Conservation (phyloP, 495 filamentous ascomycete genomes). For the Pyrenula aspistea region DNA sequence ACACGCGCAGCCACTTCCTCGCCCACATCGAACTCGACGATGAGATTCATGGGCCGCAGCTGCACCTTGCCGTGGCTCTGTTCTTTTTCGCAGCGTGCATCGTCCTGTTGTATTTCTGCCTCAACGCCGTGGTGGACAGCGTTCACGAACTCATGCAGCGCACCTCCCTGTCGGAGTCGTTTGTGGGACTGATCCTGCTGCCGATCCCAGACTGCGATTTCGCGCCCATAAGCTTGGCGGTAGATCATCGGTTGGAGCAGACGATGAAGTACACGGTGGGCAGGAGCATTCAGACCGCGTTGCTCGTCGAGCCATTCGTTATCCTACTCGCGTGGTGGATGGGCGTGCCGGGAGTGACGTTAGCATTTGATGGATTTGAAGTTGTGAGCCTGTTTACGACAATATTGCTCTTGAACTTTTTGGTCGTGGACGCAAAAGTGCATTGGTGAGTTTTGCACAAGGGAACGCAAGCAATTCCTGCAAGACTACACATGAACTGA, state of each 20-base stretch:
- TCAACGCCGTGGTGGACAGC: neutral
- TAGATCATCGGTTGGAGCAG: neutral
- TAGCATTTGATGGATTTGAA: neutral
- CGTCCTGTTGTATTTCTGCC: neutral
- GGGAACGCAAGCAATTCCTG: neutral
- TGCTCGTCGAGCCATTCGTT: neutral
- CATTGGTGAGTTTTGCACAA: neutral
- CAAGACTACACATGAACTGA: neutral
- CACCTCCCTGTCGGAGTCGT: neutral
- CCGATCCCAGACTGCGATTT: neutral
- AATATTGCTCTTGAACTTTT: neutral
- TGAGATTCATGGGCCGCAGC: neutral
- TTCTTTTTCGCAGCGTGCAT: neutral
- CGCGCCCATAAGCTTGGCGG: neutral
- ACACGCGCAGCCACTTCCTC: neutral
- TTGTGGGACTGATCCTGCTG: neutral
- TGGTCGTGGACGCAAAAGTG: neutral
- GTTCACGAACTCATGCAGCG: neutral
- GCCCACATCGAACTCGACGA: neutral
- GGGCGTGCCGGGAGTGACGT: neutral
- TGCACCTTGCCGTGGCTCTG: neutral
- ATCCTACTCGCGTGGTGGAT: neutral
- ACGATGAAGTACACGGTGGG: neutral
- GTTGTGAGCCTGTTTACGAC: neutral
- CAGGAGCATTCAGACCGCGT: neutral